These are phyloP conservation scores for Euphorbia corollata DNA, from an alignment of 441 rosid species.

Conservation along the genomic window DNA sequence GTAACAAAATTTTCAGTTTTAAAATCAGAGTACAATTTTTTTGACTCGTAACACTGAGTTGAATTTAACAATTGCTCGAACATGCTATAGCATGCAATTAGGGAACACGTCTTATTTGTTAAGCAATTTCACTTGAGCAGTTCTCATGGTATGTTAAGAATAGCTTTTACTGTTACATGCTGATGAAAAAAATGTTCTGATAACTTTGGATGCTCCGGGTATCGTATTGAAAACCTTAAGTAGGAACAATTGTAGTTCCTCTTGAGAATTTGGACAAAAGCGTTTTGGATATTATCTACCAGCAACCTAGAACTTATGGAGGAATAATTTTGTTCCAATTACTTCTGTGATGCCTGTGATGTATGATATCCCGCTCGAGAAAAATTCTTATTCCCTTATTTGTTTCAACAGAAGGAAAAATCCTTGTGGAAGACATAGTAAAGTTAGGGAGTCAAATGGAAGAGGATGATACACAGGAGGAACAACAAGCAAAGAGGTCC, in stretches of 20 bases:
- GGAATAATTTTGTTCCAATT: not conserved
- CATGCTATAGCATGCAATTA: not conserved
- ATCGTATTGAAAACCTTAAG: not conserved
- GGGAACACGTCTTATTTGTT: not conserved
- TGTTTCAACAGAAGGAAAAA: conserved; percentile 65
- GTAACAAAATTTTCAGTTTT: conserved; percentile 14
- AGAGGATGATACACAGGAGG: conserved; percentile 40
- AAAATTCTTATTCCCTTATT: not conserved
- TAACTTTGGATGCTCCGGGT: not conserved
- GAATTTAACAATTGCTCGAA: not conserved
- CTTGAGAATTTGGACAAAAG: not conserved
- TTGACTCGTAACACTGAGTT: not conserved
- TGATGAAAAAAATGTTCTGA: not conserved
- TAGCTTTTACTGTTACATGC: not conserved
- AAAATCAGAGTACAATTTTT: not conserved
- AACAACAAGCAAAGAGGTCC: conserved; percentile 27
- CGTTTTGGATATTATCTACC: not conserved
- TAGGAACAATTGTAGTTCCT: conserved; percentile 3
- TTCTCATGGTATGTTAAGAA: not conserved
- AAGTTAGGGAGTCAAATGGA: conserved; percentile 65
- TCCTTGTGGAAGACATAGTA: conserved; percentile 84
- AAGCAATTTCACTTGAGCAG: not conserved
- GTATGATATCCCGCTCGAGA: too few species aligned
- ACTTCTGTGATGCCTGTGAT: not conserved
- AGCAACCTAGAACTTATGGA: not conserved